These are phyloP conservation scores for Penicillium sp. DNA, from an alignment of 2,329 filamentous ascomycete species.

Conservation along the genomic window DNA sequence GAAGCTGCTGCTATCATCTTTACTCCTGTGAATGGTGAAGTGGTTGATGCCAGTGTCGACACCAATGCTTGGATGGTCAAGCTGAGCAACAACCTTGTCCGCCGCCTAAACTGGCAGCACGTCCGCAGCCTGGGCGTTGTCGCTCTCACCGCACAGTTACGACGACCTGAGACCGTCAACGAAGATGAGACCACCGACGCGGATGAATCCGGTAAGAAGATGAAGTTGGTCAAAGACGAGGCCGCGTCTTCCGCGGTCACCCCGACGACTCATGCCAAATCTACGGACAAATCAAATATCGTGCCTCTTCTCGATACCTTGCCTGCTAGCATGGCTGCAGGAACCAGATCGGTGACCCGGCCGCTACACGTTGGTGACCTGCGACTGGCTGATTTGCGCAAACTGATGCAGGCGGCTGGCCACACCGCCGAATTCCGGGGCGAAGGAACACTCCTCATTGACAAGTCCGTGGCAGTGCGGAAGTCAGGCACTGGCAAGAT, in stretches of 20 bases:
- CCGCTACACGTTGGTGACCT: constrained; percentile 93
- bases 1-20: constrained; percentile 63
- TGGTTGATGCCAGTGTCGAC: constrained; percentile 87
- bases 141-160: constrained; percentile 73
- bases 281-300: constrained; percentile 29
- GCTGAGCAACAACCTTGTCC: constrained; percentile 75
- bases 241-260: constrained; percentile 29
- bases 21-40: constrained; percentile 67
- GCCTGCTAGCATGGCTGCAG: constrained; percentile 59
- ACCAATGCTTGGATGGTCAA: constrained; percentile 97
- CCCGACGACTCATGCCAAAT: constrained; percentile 15
- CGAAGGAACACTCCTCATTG: constrained; percentile 84
- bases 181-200: constrained; percentile 35
- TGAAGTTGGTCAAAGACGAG: constrained; percentile 48
- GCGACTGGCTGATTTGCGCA: constrained; percentile 77
- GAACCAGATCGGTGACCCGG: constrained; percentile 70
- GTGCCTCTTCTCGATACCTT: constrained; percentile 56
- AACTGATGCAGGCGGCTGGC: constrained; percentile 73
- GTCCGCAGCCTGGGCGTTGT: constrained; percentile 86
- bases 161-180: constrained; percentile 42
- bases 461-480: constrained; percentile 78
- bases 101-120: constrained; percentile 88
- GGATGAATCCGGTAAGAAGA: constrained; percentile 48
- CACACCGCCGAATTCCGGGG: constrained; percentile 89
- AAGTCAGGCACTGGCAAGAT: constrained; percentile 84